These are phyloP conservation scores for Nakazawaea laoshanensis DNA, from an alignment of 805 yeast genomes.

Conservation along the genomic window DNA sequence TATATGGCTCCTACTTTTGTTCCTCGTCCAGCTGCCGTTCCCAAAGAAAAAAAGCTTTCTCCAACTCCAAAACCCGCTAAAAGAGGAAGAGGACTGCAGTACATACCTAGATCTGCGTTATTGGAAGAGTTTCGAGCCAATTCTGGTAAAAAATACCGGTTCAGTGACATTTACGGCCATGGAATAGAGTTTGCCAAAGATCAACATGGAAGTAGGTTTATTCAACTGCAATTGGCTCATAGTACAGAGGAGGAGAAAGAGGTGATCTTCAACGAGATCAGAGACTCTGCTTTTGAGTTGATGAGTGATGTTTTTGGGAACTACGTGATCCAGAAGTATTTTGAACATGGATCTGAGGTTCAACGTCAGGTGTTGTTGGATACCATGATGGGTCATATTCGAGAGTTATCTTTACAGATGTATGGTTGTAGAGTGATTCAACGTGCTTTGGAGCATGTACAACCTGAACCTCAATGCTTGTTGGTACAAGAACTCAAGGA, in stretches of 20 bases:
- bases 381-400: slow-evolving; percentile 66
- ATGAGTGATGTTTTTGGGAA: slow-evolving; percentile 98
- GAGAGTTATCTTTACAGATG: slow-evolving; percentile 81
- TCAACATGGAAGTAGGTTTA: slow-evolving; percentile 95
- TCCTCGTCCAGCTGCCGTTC: slow-evolving; percentile 23
- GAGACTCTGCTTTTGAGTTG: slow-evolving; percentile 63
- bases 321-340: slow-evolving; percentile 90
- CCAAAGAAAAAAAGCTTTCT: slow-evolving; percentile 3
- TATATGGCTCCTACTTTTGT: slow-evolving; percentile 43
- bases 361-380: slow-evolving; percentile 66
- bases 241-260: slow-evolving; percentile 65
- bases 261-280: slow-evolving; percentile 74
- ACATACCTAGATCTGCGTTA: slow-evolving; percentile 66
- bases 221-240: slow-evolving; percentile 74
- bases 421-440: slow-evolving; percentile 98
- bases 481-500: slow-evolving; percentile 65
- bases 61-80: slow-evolving; percentile 3
- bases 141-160: slow-evolving; percentile 48
- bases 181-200: slow-evolving; percentile 90
- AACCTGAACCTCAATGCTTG: slow-evolving; percentile 51
- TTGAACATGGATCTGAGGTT: slow-evolving; percentile 68
- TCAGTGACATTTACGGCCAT: slow-evolving; percentile 76
- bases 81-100: slow-evolving; percentile 16
- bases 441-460: slow-evolving; percentile 74
- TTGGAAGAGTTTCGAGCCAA: slow-evolving; percentile 79